Base-by-base conservation (phyloP, 1,284 basidiomycete genomes). In the Irpex sp. region DNA sequence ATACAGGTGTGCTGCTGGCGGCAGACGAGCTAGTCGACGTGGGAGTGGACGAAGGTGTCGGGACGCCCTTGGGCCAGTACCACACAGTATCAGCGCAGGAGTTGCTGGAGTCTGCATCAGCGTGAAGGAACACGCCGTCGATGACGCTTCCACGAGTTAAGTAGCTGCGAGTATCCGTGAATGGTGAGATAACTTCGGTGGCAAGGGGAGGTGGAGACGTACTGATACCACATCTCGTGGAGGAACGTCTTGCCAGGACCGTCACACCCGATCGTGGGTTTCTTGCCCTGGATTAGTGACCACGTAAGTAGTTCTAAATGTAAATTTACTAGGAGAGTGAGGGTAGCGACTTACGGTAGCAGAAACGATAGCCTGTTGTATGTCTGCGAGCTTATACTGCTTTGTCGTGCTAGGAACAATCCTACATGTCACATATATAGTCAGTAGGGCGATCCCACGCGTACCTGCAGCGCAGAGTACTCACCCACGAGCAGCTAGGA, bases 1-100 rank as follows among this genome's bases (percentile, higher is more conserved):
- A 9, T n/a, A 35, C 7, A 36, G 17, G 50, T 58, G 26, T 37
- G 56, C 62, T 11, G 57, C 19, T 11, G 57, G 37, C 46, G 62
- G 62, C 15, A 33, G 59, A 33, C n/a, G 59, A 55, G 13, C 58
- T 56, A 8, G 62, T 63, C 33, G 59, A n/a, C 7, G 61, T 63
- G n/a, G 61, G 19, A 5, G 59, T 60, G 13, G 62, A 58, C 7
- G 59, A 61, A 8, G 62, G 62, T 11, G 54, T 57, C 8, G 62
- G 59, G 15, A 61, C 59, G 21, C 62, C 62, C 54, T 63, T 63
- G 17, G 62, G 62, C 62, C 62, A 63, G 60, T 61, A 63, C 35
- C 33, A 63, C 17, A 63, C 60, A 13, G 31, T 49, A n/a, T 63
- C 62, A 26, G 62, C 19, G 46, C 62, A 63, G 19, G 36, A 39